These are phyloP conservation scores for Neckera pumila DNA, from an alignment of 225 moss, liverwort and hornwort genomes.

Conservation along the genomic window DNA sequence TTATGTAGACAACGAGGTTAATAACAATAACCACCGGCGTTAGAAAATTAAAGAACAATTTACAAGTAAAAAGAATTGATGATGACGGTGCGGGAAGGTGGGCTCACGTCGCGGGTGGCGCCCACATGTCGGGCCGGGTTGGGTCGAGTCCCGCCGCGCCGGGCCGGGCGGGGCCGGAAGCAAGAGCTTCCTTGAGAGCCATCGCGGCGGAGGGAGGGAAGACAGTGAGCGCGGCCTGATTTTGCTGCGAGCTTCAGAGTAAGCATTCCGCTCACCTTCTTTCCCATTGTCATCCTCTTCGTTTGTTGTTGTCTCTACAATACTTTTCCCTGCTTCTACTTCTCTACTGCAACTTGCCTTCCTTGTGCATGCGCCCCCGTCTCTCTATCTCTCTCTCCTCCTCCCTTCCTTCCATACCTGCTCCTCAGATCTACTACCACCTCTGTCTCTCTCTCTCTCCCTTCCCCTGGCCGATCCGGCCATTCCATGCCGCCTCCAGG, in stretches of 20 bases:
- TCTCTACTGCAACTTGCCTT: background rate
- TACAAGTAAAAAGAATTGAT: background rate
- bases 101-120: background rate
- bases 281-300: background rate
- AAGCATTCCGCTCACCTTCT: background rate
- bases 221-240: background rate
- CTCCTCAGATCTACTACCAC: background rate
- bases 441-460: too few species aligned
- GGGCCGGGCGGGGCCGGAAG: background rate
- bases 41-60: background rate
- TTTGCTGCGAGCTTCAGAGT: constrained; percentile 1
- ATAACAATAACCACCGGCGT: background rate
- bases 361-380: background rate
- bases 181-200: background rate
- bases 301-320: background rate
- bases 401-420: background rate
- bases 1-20: background rate
- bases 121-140: background rate
- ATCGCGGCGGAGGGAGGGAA: background rate
- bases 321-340: background rate
- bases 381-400: background rate
- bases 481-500: constrained; percentile 9
- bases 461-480: background rate
- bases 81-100: background rate
- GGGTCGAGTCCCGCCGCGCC: background rate